Base-by-base conservation (phyloP, 2,329 filamentous ascomycete species). In the Cordyceps fumosorosea region DNA sequence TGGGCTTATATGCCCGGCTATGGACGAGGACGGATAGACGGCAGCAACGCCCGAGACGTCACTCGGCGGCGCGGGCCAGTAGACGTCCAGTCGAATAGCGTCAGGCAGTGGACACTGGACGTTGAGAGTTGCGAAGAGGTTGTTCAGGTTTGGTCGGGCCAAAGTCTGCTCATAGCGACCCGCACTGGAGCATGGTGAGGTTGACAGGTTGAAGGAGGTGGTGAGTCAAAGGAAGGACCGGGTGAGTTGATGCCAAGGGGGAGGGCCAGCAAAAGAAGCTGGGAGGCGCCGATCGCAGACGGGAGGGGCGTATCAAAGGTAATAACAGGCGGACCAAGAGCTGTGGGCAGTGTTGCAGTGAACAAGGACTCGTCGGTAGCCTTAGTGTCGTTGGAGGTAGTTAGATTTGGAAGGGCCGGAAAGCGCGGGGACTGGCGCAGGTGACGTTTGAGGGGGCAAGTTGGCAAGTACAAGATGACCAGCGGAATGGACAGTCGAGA, bases 101-200 rank as follows among this genome's bases (percentile, higher is more conserved):
- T 60, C 48, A 32, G 37, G 40, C 40, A 53, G 45, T 53, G 26
- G 14, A 29, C 34, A n/a, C 14, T 51, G 34, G 32, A 62, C 60
- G 45, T 37, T 34, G 60, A 52, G 45, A 52, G 53, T 62, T 52
- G 53, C 24, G 26, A 69, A 65, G 67, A 73, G 70, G 73, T 70
- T 70, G 70, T 67, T 73, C 67, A 70, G 73, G 56, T 69, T 68
- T 68, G 71, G 68, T 63, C 68, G 68, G 65, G 65, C 65, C 65
- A 64, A 66, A 64, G 63, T 68, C 65, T 69, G 67, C 67, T 75
- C 74, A 76, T 75, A 70, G 69, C 74, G 74, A 73, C 70, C 70
- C 70, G 70, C 70, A 69, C 66, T 65, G 64, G 67, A 68, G 67
- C 69, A 72, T 70, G 65, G 67, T 71, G 68, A 67, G 67, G 55